A percentile compares a stretch with the other conserved stretches of the same genome.
These are phyloP conservation scores for Pyrenophora teres DNA, from an alignment of 2,329 filamentous ascomycete genomes.

Conservation along the genomic window DNA sequence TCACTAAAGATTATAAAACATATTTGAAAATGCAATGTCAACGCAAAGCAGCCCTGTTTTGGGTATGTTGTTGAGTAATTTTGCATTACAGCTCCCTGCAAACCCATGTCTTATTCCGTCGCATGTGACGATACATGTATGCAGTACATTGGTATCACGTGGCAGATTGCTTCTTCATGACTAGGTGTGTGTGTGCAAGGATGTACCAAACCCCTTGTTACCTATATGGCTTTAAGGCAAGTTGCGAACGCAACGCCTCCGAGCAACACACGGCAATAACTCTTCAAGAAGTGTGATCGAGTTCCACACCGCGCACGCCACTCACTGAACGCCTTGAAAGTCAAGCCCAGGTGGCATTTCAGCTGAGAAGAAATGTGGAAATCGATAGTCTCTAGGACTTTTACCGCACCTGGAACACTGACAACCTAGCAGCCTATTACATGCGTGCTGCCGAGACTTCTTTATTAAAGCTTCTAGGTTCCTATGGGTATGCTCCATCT, in stretches of 20 bases:
- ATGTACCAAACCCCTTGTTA: conserved; percentile 32
- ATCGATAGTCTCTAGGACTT: conserved; percentile 38
- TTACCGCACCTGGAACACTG: conserved; percentile 35
- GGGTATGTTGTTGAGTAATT: too few species aligned
- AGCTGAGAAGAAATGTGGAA: conserved; percentile 24
- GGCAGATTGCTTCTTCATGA: conserved; percentile 16
- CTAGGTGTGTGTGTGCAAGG: conserved; percentile 13
- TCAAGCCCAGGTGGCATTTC: conserved; percentile 4
- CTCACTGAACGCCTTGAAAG: conserved; percentile 17
- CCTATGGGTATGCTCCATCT: conserved; percentile 26
- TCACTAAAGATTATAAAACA: too few species aligned
- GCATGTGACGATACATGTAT: too few species aligned
- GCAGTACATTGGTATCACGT: conserved; percentile 28
- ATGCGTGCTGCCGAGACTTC: conserved; percentile 36
- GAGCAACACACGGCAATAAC: conserved; percentile 20
- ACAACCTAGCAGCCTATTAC: conserved; percentile 28
- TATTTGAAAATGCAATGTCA: too few species aligned
- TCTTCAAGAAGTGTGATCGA: conserved; percentile 6
- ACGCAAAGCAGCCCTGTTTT: too few species aligned
- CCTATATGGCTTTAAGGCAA: conserved; percentile 13
- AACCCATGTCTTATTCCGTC: too few species aligned
- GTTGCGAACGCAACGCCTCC: conserved; percentile 21
- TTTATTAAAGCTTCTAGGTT: conserved; percentile 38
- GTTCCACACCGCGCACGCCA: conserved; percentile 18
- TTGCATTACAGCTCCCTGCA: too few species aligned